phyloP scores from a whole-genome alignment of 1,284 basidiomycete species.

The Cystobasidiaceae sp. region DNA sequence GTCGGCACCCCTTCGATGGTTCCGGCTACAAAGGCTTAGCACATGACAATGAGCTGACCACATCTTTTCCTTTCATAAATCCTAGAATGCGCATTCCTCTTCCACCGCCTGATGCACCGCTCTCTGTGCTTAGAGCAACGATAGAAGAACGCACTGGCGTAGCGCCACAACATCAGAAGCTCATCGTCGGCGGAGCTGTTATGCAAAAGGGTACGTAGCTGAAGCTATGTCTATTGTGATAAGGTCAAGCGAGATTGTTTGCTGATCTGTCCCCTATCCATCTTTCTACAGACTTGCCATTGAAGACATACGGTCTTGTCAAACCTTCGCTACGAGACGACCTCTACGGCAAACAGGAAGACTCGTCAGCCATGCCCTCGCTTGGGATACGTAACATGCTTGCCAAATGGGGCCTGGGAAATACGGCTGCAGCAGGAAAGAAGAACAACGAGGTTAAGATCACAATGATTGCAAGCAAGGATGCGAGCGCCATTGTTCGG shows the following conservation, averaged over 20 bases:
- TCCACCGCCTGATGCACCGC: conserved; percentile 37
- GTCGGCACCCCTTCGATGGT: too few species aligned
- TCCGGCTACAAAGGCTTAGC: too few species aligned
- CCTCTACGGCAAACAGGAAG: conserved; percentile 4
- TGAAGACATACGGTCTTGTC: conserved; percentile 29
- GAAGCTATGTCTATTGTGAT: too few species aligned
- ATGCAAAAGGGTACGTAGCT: conserved; percentile 9
- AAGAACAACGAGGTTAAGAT: conserved; percentile 19
- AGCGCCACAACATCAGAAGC: conserved; percentile 37
- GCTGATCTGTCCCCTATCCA: not conserved
- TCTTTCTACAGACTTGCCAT: conserved; percentile 24
- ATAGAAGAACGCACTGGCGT: conserved; percentile 39
- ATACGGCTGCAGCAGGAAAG: conserved; percentile 8
- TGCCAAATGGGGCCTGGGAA: conserved; percentile 25
- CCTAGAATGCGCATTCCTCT: conserved; percentile 28
- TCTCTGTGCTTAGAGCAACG: conserved; percentile 36
- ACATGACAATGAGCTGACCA: too few species aligned
- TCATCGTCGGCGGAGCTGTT: conserved; percentile 24
- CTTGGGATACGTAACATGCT: conserved; percentile 10
- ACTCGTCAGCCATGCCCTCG: conserved; percentile 1
- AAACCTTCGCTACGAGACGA: conserved; percentile 20
- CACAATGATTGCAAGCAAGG: conserved; percentile 28
- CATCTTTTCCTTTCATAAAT: too few species aligned
- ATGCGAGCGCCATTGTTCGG: conserved; percentile 19
- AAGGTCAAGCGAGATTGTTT: not conserved